A percentile compares a stretch with the other conserved stretches of the same genome.
These are phyloP conservation scores for Penicillium thymicola DNA, from an alignment of 2,329 filamentous ascomycete genomes.

Conservation along the genomic window DNA sequence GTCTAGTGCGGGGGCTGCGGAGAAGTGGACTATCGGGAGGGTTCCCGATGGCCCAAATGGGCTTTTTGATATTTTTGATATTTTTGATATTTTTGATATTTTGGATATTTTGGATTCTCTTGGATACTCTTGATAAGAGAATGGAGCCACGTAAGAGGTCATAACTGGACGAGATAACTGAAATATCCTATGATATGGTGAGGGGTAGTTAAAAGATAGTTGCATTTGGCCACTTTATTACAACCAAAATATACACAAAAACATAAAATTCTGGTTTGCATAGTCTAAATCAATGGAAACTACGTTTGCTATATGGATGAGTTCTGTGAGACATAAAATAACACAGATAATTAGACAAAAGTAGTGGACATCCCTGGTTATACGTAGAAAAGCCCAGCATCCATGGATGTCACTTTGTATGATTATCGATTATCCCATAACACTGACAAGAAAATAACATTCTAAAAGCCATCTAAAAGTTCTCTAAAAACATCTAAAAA, in stretches of 20 bases:
- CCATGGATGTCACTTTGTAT: background rate
- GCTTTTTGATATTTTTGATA: background rate
- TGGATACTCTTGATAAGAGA: background rate
- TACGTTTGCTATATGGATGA: too few species aligned
- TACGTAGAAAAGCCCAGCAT: background rate
- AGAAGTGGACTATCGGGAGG: conserved; percentile 11
- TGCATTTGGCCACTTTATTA: background rate
- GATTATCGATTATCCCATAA: background rate
- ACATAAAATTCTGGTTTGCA: background rate
- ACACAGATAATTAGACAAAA: too few species aligned
- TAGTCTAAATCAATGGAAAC: background rate
- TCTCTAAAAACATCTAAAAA: too few species aligned
- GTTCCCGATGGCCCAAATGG: conserved; percentile 5
- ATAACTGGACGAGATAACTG: background rate
- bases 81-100: background rate
- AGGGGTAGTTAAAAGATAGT: background rate
- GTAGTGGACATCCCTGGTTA: too few species aligned
- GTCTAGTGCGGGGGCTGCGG: conserved; percentile 1
- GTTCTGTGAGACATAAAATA: too few species aligned
- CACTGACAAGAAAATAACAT: background rate
- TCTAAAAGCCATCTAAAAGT: too few species aligned
- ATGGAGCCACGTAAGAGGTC: background rate
- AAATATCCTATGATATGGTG: background rate
- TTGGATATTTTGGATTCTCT: background rate
- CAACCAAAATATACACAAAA: background rate